phyloP scores from a whole-genome alignment of 2,329 filamentous ascomycete genomes.

The Epichloe coenophiala region DNA sequence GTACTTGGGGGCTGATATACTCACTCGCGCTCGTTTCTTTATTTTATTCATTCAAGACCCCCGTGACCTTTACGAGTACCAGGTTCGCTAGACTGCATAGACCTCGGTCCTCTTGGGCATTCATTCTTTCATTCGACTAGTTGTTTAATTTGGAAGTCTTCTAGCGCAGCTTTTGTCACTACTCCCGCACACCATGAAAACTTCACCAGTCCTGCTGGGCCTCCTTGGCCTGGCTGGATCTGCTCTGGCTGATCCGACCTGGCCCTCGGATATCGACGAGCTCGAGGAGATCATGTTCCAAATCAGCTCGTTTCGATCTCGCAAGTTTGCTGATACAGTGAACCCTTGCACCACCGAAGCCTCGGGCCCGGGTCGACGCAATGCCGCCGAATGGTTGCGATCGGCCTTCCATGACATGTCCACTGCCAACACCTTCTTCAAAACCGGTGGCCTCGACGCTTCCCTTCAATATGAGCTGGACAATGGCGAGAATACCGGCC shows the following conservation, averaged over 20 bases:
- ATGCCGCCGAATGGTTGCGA: slow-evolving; percentile 48
- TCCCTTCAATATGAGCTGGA: slow-evolving; percentile 46
- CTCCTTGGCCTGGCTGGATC: slow-evolving; percentile 23
- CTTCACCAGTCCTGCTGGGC: slow-evolving; percentile 15
- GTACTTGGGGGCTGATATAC: no score
- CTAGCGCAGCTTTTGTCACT: not conserved
- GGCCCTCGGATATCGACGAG: slow-evolving; percentile 46
- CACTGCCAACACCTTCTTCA: slow-evolving; percentile 33
- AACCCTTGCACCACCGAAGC: slow-evolving; percentile 42
- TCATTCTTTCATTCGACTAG: not conserved
- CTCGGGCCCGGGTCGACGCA: slow-evolving; percentile 39
- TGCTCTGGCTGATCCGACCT: slow-evolving; percentile 37
- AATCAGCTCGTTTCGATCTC: slow-evolving; percentile 37
- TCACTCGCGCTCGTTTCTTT: no score
- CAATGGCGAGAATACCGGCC: slow-evolving; percentile 41
- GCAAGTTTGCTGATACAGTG: slow-evolving; percentile 42
- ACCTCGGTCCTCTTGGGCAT: not conserved
- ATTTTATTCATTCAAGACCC: no score
- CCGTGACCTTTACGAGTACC: no score
- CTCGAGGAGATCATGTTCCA: slow-evolving; percentile 52
- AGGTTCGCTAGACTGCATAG: no score
- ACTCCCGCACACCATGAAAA: slow-evolving; percentile 9
- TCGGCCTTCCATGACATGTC: slow-evolving; percentile 50
- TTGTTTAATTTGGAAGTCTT: not conserved
- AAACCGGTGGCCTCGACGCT: slow-evolving; percentile 41